Conservation (phyloP, 805 yeast genomes). For the Metschnikowia shivogae region DNA sequence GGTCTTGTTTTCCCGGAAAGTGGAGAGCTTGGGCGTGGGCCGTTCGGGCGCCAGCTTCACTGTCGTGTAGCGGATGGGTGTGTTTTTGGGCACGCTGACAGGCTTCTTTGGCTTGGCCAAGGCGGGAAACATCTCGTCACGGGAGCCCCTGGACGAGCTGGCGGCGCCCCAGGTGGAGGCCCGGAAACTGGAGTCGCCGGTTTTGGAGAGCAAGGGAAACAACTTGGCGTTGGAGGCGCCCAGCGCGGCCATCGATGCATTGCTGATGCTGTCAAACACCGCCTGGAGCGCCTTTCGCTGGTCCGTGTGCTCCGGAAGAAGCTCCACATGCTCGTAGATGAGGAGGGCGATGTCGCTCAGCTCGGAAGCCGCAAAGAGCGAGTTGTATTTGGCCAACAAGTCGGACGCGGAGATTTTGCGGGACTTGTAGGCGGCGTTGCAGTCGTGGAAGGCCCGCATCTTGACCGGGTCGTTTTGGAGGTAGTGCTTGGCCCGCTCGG, state of each 20-base stretch:
- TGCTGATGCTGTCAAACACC: slow-evolving; percentile 17
- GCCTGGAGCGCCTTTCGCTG: slow-evolving; percentile 38
- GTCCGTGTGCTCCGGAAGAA: slow-evolving; percentile 45
- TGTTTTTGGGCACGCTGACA: slow-evolving; percentile 14
- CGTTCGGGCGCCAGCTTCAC: slow-evolving; percentile 22
- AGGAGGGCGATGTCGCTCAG: slow-evolving; percentile 53
- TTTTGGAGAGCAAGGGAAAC: slow-evolving; percentile 48
- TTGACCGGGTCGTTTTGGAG: slow-evolving; percentile 48
- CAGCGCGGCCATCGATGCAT: slow-evolving; percentile 13
- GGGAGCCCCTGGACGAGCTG: slow-evolving; percentile 3
- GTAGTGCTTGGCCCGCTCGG: slow-evolving; percentile 82
- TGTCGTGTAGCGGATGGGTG: slow-evolving; percentile 35
- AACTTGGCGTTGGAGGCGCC: slow-evolving; percentile 20
- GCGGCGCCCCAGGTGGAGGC: slow-evolving; percentile 26
- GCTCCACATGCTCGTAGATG: slow-evolving; percentile 56
- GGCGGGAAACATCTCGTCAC: slow-evolving; percentile 32
- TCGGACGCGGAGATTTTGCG: slow-evolving; percentile 46
- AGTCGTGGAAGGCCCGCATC: slow-evolving; percentile 45
- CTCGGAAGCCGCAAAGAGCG: slow-evolving; percentile 41
- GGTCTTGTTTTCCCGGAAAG: slow-evolving; percentile 18
- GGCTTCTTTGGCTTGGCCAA: slow-evolving; percentile 27
- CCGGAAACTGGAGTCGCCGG: slow-evolving; percentile 10
- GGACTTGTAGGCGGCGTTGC: slow-evolving; percentile 47
- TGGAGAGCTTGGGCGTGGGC: slow-evolving; percentile 12
- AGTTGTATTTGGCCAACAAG: slow-evolving; percentile 42